Evolutionary conservation across 108 stramenopile genomes (phyloP).

Genomic region (Cyclotella kingstonii): DNA sequence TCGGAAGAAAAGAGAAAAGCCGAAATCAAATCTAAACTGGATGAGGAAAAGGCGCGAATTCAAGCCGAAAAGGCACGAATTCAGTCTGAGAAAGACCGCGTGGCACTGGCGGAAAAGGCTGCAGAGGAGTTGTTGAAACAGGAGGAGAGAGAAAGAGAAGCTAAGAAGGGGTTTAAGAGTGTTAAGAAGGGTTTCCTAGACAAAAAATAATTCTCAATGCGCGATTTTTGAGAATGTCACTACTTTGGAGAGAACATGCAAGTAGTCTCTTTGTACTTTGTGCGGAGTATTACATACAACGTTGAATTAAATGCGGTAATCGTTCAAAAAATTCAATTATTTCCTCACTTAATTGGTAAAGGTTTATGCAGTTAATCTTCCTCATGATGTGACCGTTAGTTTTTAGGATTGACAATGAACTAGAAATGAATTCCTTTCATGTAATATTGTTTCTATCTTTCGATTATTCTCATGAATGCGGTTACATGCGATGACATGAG

Average conservation of each 20-base stretch:
- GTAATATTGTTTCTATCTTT: slow-evolving; percentile 17
- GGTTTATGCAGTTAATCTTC: not conserved
- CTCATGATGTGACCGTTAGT: not conserved
- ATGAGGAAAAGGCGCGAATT: slow-evolving; percentile 45
- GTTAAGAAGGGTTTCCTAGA: slow-evolving; percentile 82
- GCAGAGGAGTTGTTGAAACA: slow-evolving; percentile 65
- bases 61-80: slow-evolving; percentile 39
- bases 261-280: too few relatives aligned
- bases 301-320: too few relatives aligned
- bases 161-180: slow-evolving; percentile 73
- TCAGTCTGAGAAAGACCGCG: slow-evolving; percentile 24
- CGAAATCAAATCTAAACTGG: slow-evolving; percentile 40
- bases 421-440: not conserved
- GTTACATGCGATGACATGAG: slow-evolving; percentile 59
- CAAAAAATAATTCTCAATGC: not conserved
- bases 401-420: too few relatives aligned
- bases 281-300: too few relatives aligned
- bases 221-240: too few relatives aligned
- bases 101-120: slow-evolving; percentile 23
- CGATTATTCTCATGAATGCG: slow-evolving; percentile 52
- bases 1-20: slow-evolving; percentile 29
- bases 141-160: slow-evolving; percentile 72
- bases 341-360: too few relatives aligned
- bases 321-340: too few relatives aligned
- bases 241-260: too few relatives aligned